Evolutionary conservation across 2,329 filamentous ascomycete genomes (phyloP).

Genomic region (Cephalotrichum gorgonifer): DNA sequence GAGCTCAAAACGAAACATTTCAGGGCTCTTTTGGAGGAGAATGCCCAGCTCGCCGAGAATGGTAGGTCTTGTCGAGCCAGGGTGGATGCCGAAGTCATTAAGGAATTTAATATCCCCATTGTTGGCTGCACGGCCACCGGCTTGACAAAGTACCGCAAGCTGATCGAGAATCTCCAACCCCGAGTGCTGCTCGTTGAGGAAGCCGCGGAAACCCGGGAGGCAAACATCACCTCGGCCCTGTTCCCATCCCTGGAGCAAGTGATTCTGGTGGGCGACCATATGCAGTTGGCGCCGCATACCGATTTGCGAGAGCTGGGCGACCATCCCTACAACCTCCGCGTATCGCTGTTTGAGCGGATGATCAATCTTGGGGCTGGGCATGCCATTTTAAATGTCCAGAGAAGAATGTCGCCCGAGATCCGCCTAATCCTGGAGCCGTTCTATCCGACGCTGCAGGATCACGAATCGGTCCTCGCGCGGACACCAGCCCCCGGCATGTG

Average conservation of each 20-base stretch:
- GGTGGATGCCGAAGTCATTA: slow-evolving; percentile 37
- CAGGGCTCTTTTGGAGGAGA: slow-evolving; percentile 35
- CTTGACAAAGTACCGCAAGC: slow-evolving; percentile 65
- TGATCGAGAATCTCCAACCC: slow-evolving; percentile 57
- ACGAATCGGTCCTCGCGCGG: slow-evolving; percentile 27
- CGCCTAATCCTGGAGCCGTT: slow-evolving; percentile 34
- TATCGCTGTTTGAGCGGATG: slow-evolving; percentile 73
- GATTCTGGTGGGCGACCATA: slow-evolving; percentile 63
- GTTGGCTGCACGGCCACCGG: slow-evolving; percentile 68
- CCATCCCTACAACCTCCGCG: slow-evolving; percentile 54
- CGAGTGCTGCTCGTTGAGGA: slow-evolving; percentile 67
- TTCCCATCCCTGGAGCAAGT: slow-evolving; percentile 42
- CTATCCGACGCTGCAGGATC: slow-evolving; percentile 34
- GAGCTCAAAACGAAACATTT: slow-evolving; percentile 33
- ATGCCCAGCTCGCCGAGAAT: slow-evolving; percentile 36
- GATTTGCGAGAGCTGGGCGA: slow-evolving; percentile 48
- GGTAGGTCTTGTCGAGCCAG: slow-evolving; percentile 49
- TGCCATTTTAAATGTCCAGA: slow-evolving; percentile 56
- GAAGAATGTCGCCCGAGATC: slow-evolving; percentile 41
- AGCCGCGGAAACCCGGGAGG: slow-evolving; percentile 66
- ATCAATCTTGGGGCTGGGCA: slow-evolving; percentile 56
- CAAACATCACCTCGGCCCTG: slow-evolving; percentile 41
- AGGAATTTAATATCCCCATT: slow-evolving; percentile 30
- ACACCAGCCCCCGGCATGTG: slow-evolving; percentile 36
- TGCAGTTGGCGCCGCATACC: slow-evolving; percentile 64